Conservation (phyloP, 345 rosid species). For the Geranium brycei region DNA sequence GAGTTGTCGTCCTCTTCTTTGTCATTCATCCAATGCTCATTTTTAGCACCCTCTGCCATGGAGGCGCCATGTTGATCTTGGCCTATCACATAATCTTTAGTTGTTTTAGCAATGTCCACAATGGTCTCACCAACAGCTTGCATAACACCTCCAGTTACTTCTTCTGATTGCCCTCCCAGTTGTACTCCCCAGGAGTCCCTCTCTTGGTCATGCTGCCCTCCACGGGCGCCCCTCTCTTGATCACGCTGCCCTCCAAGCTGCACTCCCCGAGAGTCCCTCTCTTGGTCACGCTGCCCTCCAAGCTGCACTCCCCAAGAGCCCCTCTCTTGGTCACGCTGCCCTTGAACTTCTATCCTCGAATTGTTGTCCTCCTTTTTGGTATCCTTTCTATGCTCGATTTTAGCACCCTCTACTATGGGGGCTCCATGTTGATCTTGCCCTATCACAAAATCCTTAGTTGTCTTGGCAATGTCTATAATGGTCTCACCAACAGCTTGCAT, state of each 20-base stretch:
- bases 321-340: slow-evolving; percentile 7
- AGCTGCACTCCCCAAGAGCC: too few species aligned
- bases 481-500: slow-evolving; percentile 64
- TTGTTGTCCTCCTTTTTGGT: too few species aligned
- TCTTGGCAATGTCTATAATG: slow-evolving; percentile 49
- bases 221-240: too few species aligned
- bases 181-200: too few species aligned
- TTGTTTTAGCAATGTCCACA: slow-evolving; percentile 48
- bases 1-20: too few species aligned
- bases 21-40: too few species aligned
- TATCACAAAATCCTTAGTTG: slow-evolving; percentile 38
- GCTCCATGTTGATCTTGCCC: slow-evolving; percentile 15
- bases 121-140: slow-evolving; percentile 65
- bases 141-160: slow-evolving; percentile 27
- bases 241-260: too few species aligned
- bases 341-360: slow-evolving; percentile 22
- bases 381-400: too few species aligned
- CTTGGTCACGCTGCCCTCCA: slow-evolving; percentile 14
- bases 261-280: too few species aligned
- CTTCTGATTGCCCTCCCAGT: slow-evolving; percentile 2
- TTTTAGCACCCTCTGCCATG: too few species aligned
- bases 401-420: too few species aligned
- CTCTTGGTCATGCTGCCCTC: too few species aligned
- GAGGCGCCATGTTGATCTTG: slow-evolving; percentile 1
- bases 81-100: slow-evolving; percentile 42